Percentiles rank a stretch among this genome's conserved stretches.
Conservation (phyloP, 345 rosid genomes). For the Fremontodendron californicum region DNA sequence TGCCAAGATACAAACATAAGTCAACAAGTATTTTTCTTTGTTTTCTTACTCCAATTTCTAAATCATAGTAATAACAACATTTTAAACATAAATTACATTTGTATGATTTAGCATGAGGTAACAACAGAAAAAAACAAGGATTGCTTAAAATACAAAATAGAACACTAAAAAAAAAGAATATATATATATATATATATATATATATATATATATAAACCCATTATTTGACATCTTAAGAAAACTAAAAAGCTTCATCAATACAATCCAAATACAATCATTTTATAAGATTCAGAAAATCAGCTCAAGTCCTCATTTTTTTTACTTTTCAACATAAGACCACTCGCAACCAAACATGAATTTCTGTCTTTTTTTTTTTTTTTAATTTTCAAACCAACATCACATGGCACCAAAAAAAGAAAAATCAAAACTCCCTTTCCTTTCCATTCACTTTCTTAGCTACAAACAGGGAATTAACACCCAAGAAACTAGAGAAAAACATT, state of each 20-base stretch:
- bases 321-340: background rate
- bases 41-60: background rate
- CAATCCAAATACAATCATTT: background rate
- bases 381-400: background rate
- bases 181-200: no score
- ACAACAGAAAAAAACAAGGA: background rate
- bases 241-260: background rate
- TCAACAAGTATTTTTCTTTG: background rate
- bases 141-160: background rate
- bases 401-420: background rate
- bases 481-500: background rate
- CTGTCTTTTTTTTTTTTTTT: background rate
- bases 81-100: background rate
- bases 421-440: background rate
- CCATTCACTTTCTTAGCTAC: constrained; percentile 18
- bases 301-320: background rate
- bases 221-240: background rate
- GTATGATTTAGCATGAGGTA: background rate
- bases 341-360: background rate
- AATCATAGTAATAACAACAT: background rate
- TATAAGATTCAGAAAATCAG: background rate
- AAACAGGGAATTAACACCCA: constrained; percentile 2
- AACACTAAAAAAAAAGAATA: background rate
- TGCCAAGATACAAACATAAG: background rate
- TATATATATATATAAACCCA: background rate